Conservation (phyloP, 257 asterid genomes). For the Fraxinus cuspidata region DNA sequence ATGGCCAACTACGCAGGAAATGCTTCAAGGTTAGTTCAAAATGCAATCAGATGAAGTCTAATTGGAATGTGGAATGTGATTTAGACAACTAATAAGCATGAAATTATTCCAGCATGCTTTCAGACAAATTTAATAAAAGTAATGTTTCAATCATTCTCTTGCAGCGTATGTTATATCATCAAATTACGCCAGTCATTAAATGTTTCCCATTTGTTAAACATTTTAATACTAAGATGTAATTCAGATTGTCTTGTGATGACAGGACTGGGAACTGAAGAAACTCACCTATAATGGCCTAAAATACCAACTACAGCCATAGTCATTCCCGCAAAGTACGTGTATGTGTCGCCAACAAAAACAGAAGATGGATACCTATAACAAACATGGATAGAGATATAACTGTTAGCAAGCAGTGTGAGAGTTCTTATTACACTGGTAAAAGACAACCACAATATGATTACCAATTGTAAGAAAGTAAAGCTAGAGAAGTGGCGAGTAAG, state of each 20-base stretch:
- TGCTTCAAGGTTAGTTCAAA: too few relatives aligned
- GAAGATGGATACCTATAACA: constrained; percentile 79
- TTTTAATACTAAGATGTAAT: neutral
- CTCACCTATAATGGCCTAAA: constrained; percentile 83
- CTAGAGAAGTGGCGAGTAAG: constrained; percentile 88
- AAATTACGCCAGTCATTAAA: too few relatives aligned
- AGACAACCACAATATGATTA: constrained; percentile 32
- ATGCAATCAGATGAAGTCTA: neutral
- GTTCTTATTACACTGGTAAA: neutral
- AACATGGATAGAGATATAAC: constrained; percentile 1
- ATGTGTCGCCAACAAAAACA: constrained; percentile 86
- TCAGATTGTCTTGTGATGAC: neutral
- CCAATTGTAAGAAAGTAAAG: constrained; percentile 90
- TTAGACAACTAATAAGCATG: neutral
- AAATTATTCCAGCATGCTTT: neutral
- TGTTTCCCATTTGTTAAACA: neutral
- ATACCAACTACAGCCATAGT: constrained; percentile 91
- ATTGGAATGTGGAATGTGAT: neutral
- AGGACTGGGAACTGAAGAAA: constrained; percentile 9
- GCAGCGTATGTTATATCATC: neutral
- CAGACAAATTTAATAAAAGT: neutral
- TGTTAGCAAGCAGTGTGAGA: constrained; percentile 17
- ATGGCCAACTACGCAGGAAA: neutral
- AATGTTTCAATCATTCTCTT: neutral
- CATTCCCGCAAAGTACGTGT: constrained; percentile 92